Evolutionary conservation across 495 filamentous ascomycete species (phyloP).

Genomic region (Aspergillus ostianus): DNA sequence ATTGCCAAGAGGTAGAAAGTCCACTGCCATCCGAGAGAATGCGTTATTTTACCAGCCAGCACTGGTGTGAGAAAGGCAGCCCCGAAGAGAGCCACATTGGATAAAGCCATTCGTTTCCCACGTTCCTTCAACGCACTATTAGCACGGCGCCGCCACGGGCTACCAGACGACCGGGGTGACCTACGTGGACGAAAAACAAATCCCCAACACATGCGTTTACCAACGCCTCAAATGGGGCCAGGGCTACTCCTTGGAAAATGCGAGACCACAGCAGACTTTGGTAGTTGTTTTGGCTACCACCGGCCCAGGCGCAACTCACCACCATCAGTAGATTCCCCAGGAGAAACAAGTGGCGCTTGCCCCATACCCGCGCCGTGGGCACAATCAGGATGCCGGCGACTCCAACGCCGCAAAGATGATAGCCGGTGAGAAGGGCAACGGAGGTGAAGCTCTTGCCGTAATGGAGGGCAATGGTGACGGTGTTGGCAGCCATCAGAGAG

Average conservation of each 20-base stretch:
- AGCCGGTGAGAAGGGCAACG: conserved; percentile 82
- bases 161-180: conserved; percentile 20
- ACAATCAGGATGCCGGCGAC: conserved; percentile 80
- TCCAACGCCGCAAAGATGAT: conserved; percentile 80
- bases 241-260: conserved; percentile 70
- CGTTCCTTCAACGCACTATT: conserved; percentile 53
- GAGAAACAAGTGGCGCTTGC: conserved; percentile 84
- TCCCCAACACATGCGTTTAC: conserved; percentile 78
- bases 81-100: conserved; percentile 85
- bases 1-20: conserved; percentile 73
- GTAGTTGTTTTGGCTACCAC: conserved; percentile 63
- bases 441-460: conserved; percentile 62
- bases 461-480: conserved; percentile 62
- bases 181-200: conserved; percentile 73
- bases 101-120: conserved; percentile 85
- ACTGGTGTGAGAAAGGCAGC: conserved; percentile 92
- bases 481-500: conserved; percentile 85
- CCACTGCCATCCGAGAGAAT: conserved; percentile 72
- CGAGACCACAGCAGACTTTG: conserved; percentile 71
- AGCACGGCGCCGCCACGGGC: conserved; percentile 12
- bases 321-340: conserved; percentile 75
- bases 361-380: conserved; percentile 85
- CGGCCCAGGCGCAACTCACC: conserved; percentile 73
- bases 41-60: conserved; percentile 80
- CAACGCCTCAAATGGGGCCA: conserved; percentile 73